phyloP scores from a whole-genome alignment of 2,329 filamentous ascomycete genomes.

The Alternaria angustiovoidea region DNA sequence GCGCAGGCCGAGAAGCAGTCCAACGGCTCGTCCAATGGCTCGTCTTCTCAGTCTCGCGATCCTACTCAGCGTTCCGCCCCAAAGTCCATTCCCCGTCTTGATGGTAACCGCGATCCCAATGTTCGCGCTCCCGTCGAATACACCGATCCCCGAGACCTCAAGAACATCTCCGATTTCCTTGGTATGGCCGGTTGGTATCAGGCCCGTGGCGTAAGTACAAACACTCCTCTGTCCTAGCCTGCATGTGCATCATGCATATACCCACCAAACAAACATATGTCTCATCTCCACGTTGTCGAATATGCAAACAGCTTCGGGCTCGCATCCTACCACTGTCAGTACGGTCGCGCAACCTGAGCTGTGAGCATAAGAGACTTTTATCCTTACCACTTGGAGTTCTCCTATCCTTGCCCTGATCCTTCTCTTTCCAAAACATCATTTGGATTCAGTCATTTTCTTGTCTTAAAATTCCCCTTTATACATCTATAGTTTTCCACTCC shows the following conservation, averaged over 20 bases:
- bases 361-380: conserved; percentile 8
- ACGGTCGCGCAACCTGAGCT: conserved; percentile 4
- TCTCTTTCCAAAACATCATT: conserved; percentile 7
- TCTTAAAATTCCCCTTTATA: conserved; percentile 1
- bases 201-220: conserved; percentile 50
- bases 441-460: conserved; percentile 6
- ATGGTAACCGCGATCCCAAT: conserved; percentile 47
- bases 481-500: background rate
- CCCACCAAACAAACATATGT: conserved; percentile 3
- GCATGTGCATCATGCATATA: conserved; percentile 13
- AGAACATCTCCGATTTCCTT: conserved; percentile 49
- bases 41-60: conserved; percentile 35
- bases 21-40: conserved; percentile 37
- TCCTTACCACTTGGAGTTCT: background rate
- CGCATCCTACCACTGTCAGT: background rate
- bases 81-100: conserved; percentile 41
- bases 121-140: conserved; percentile 30
- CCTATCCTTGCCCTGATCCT: background rate
- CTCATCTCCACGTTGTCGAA: background rate
- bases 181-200: conserved; percentile 46
- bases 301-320: conserved; percentile 11
- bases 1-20: conserved; percentile 39
- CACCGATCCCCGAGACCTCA: conserved; percentile 37
- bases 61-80: conserved; percentile 36
- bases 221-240: conserved; percentile 13